Conservation (phyloP, 441 rosid genomes). For the Geranium incanum region DNA sequence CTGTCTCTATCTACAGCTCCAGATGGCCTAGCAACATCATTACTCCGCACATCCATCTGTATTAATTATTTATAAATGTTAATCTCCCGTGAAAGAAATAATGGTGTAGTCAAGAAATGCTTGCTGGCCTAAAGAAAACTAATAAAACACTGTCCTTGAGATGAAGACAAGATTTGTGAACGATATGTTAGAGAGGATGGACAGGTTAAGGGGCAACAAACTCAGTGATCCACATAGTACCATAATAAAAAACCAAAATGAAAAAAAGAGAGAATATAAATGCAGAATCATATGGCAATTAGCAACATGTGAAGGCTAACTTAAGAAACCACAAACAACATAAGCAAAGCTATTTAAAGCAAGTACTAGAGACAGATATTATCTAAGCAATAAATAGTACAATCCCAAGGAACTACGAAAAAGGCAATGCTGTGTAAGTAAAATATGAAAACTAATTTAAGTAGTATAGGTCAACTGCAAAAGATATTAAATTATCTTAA, state of each 20-base stretch:
- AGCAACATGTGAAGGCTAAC: neutral
- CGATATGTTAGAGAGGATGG: neutral
- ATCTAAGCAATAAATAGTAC: neutral
- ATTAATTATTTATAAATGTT: conserved; percentile 25
- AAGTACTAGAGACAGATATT: neutral
- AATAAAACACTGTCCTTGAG: neutral
- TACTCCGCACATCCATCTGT: conserved; percentile 67
- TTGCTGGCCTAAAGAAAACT: neutral
- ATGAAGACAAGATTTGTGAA: neutral
- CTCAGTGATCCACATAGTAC: neutral
- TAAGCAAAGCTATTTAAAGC: neutral
- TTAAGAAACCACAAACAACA: conserved; percentile 5
- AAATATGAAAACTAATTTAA: neutral
- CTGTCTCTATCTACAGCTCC: conserved; percentile 65
- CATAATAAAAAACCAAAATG: neutral
- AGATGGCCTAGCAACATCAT: conserved; percentile 55
- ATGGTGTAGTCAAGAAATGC: neutral
- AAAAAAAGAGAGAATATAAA: neutral
- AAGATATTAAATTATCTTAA: conserved; percentile 1
- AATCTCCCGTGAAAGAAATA: conserved; percentile 18
- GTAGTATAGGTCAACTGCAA: neutral
- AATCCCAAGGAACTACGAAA: neutral
- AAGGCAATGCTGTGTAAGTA: neutral
- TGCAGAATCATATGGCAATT: neutral
- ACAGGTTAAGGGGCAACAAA: neutral